Evolutionary conservation across 345 rosid species (phyloP).

Genomic region (Syzygium jambos): DNA sequence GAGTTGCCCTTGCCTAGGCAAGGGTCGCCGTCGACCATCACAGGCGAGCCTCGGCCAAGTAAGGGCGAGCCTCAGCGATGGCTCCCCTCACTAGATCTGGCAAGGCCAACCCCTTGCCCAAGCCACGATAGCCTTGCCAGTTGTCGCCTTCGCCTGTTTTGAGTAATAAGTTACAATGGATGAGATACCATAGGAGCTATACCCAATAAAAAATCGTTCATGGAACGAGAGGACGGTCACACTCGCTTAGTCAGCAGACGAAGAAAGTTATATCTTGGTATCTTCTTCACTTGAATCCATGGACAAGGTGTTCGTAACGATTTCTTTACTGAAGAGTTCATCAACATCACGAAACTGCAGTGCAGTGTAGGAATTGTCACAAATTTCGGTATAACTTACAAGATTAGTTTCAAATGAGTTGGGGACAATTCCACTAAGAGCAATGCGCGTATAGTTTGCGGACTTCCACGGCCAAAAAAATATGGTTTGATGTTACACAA

Average conservation of each 20-base stretch:
- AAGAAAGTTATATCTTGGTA: neutral
- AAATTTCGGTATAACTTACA: neutral
- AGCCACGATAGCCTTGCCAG: too few species aligned
- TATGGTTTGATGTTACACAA: neutral
- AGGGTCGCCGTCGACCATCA: too few species aligned
- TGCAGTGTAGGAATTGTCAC: neutral
- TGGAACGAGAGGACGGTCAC: neutral
- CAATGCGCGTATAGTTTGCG: neutral
- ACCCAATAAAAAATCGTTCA: neutral
- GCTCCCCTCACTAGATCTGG: too few species aligned
- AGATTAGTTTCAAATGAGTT: neutral
- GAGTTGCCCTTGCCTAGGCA: too few species aligned
- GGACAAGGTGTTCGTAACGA: neutral
- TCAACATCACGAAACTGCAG: neutral
- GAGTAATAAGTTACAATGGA: neutral
- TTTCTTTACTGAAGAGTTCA: neutral
- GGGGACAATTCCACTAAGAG: neutral
- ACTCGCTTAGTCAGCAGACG: neutral
- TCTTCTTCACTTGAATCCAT: neutral
- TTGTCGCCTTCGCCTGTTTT: neutral
- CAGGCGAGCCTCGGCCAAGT: too few species aligned
- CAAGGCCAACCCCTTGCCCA: too few species aligned
- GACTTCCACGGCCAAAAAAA: neutral
- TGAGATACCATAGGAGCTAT: neutral
- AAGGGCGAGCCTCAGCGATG: too few species aligned